phyloP scores from a whole-genome alignment of 1,284 basidiomycete genomes.

The Pisolithus thermaeus region DNA sequence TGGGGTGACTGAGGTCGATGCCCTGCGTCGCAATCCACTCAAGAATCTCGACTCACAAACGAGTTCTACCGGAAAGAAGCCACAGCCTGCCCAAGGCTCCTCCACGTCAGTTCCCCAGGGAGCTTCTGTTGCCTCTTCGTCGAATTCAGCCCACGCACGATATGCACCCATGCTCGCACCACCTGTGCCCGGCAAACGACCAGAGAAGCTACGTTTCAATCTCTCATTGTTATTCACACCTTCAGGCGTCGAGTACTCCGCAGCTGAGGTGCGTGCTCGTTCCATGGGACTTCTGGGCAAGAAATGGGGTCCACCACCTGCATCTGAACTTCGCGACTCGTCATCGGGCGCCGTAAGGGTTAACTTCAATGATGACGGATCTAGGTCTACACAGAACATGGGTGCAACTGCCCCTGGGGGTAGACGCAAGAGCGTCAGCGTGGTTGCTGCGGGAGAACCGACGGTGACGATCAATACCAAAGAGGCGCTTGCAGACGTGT shows the following conservation, averaged over 20 bases:
- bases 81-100: constrained; percentile 27
- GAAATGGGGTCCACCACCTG: constrained; percentile 68
- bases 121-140: constrained; percentile 10
- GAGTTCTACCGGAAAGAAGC: constrained; percentile 26
- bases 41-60: constrained; percentile 39
- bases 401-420: constrained; percentile 28
- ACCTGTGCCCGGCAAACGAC: constrained; percentile 58
- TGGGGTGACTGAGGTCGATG: constrained; percentile 29
- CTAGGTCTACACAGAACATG: constrained; percentile 38
- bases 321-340: constrained; percentile 34
- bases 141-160: constrained; percentile 32
- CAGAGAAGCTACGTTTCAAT: constrained; percentile 64
- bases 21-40: constrained; percentile 50
- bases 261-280: constrained; percentile 68
- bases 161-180: constrained; percentile 67
- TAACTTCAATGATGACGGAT: constrained; percentile 50
- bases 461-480: constrained; percentile 84
- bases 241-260: constrained; percentile 64
- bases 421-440: constrained; percentile 33
- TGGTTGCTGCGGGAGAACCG: constrained; percentile 35
- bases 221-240: constrained; percentile 62
- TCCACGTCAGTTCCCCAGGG: constrained; percentile 11
- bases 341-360: constrained; percentile 33
- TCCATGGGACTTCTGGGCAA: constrained; percentile 76
- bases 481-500: constrained; percentile 88